Conservation (phyloP, 1,284 basidiomycete genomes). For the Cryptococcus sp. region DNA sequence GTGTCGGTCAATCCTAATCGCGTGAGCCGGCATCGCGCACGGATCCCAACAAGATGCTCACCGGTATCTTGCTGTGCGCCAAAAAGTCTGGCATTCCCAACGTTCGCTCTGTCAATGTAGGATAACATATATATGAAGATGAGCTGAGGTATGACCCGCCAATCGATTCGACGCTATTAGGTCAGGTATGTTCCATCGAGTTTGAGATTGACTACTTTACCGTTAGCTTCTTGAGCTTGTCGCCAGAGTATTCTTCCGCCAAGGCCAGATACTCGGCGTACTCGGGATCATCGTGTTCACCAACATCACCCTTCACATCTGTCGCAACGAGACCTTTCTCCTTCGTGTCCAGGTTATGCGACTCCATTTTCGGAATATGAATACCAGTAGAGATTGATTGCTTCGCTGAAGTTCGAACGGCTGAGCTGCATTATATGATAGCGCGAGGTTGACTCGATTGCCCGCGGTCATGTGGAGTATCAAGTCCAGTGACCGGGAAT, state of each 20-base stretch:
- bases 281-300: constrained; percentile 10
- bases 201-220: constrained; percentile 10
- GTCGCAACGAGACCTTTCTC: too few species aligned
- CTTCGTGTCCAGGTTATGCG: too few species aligned
- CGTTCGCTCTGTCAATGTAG: constrained; percentile 16
- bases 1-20: constrained; percentile 6
- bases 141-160: constrained; percentile 14
- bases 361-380: too few species aligned
- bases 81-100: constrained; percentile 1
- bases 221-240: constrained; percentile 17
- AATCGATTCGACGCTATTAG: constrained; percentile 17
- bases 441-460: too few species aligned
- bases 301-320: too few species aligned
- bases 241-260: constrained; percentile 16
- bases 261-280: constrained; percentile 23
- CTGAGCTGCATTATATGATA: too few species aligned
- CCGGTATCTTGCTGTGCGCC: constrained; percentile 1
- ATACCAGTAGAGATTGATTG: too few species aligned
- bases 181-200: background rate
- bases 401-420: too few species aligned
- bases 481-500: too few species aligned
- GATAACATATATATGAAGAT: constrained; percentile 22
- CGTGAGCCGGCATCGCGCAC: too few species aligned
- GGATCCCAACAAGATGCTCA: background rate
- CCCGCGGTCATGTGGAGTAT: too few species aligned